Base-by-base conservation (phyloP, 73 alveolate genomes). In the Uronychia binucleata region DNA sequence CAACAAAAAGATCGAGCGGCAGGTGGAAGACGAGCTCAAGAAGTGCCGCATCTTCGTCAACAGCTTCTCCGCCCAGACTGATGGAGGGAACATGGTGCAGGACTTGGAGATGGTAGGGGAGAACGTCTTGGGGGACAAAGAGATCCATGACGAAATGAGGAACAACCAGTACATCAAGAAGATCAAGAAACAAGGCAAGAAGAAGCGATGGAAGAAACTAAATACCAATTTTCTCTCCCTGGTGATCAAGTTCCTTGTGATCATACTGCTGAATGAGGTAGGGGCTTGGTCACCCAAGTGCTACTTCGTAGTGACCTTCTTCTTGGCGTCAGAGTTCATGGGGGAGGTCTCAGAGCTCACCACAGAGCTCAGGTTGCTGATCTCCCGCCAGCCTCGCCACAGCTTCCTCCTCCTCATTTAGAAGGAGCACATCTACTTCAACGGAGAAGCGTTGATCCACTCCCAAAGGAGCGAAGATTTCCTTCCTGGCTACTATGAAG, bases 401-500 rank as follows among this genome's bases (percentile, higher is more conserved):
- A 85, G 91, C 81, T 85, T 85, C 75, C 76, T 85, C 1, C 76
- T 85, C 26, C 58, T 85, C 57, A 85, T 85, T 19, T 29, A 85
- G 31, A 77, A 77, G n/a, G 91, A 85, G 33, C 57, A 74, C 5
- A 85, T 85, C 30, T 85, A 85, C 74, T 75, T 82, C 78, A 85
- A 85, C 58, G 91, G 91, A 25, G 0, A 83, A 1, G 91, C 91
- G 11, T 46, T 77, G 34, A 85, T 85, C 8, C 81, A 85, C n/a
- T 77, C 76, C 0, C 33, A 35, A 28, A 13, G 14, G 1, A 28
- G 79, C 26, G 31, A 67, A 35, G 14, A 1, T 28, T 85, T 77
- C 74, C 85, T 85, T 1, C 85, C 86, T 30, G 1, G n/a, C 0
- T 85, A 77, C 76, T 67, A 85, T 26, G 91, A 76, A 25, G n/a